A percentile compares a stretch with the other conserved stretches of the same genome.
Conservation (phyloP, 306 rosid genomes). For the Pyrus betulifolia region DNA sequence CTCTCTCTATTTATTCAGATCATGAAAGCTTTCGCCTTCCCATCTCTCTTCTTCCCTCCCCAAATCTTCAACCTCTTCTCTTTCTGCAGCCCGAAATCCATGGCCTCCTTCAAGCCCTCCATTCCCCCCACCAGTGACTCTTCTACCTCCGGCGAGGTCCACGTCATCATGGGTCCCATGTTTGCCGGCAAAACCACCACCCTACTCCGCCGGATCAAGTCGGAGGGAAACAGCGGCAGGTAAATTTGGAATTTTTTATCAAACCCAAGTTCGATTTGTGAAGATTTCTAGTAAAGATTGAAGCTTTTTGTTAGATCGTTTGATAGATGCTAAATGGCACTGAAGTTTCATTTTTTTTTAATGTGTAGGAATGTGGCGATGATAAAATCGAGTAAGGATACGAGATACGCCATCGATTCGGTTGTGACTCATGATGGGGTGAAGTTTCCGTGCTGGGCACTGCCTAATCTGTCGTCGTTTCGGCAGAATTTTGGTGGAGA, state of each 20-base stretch:
- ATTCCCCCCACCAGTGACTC: constrained; percentile 2
- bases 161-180: constrained; percentile 90
- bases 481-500: constrained; percentile 49
- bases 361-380: constrained; percentile 59
- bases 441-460: constrained; percentile 77
- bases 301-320: neutral
- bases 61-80: neutral
- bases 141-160: constrained; percentile 57
- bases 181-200: constrained; percentile 91
- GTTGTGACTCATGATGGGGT: constrained; percentile 78
- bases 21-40: neutral
- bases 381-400: constrained; percentile 80
- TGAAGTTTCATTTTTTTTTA: neutral
- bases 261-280: neutral
- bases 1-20: constrained; percentile 18
- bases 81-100: constrained; percentile 1
- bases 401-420: constrained; percentile 65
- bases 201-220: constrained; percentile 75
- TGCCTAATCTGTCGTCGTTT: constrained; percentile 61
- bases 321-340: neutral
- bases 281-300: neutral
- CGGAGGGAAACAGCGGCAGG: constrained; percentile 63
- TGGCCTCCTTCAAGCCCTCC: constrained; percentile 43
- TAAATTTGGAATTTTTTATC: neutral
- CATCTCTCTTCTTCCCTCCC: constrained; percentile 3